Evolutionary conservation across 305 asterid species (phyloP).

Genomic region (Fraxinus velutina): DNA sequence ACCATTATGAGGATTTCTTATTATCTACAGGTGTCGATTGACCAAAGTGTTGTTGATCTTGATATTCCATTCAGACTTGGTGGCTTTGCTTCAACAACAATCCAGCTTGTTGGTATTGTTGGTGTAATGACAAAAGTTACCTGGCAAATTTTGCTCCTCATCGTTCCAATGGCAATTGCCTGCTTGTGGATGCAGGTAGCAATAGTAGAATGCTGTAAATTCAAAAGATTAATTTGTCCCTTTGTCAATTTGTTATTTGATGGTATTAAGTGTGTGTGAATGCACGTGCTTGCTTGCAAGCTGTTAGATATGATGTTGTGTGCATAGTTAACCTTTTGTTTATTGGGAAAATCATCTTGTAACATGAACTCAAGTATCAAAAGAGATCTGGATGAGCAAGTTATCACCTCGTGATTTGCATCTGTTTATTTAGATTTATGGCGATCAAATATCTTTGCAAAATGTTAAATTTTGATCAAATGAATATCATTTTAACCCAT

Average conservation of each 20-base stretch:
- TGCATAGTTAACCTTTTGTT: constrained; percentile 2
- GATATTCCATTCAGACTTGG: constrained; percentile 99
- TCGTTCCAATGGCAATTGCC: constrained; percentile 94
- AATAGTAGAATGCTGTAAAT: constrained; percentile 18
- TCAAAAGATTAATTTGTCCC: neutral
- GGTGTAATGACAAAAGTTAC: constrained; percentile 96
- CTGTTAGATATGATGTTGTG: neutral
- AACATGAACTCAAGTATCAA: neutral
- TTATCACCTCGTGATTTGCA: neutral
- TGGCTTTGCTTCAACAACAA: constrained; percentile 96
- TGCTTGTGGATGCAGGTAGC: constrained; percentile 99
- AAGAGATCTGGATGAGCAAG: constrained; percentile 4
- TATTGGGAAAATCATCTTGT: neutral
- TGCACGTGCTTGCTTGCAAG: neutral
- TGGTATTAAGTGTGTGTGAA: neutral
- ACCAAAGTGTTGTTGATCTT: constrained; percentile 98
- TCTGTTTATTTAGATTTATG: constrained; percentile 1
- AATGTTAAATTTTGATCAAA: neutral
- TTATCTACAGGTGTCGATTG: constrained; percentile 78
- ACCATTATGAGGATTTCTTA: constrained; percentile 27
- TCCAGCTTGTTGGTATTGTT: constrained; percentile 92
- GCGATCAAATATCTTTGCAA: neutral
- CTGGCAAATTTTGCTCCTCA: constrained; percentile 94
- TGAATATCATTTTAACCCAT: constrained; percentile 14
- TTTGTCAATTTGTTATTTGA: neutral